Conservation (phyloP, 192 early-diverging fungal species). For the Oehlia diaphana region DNA sequence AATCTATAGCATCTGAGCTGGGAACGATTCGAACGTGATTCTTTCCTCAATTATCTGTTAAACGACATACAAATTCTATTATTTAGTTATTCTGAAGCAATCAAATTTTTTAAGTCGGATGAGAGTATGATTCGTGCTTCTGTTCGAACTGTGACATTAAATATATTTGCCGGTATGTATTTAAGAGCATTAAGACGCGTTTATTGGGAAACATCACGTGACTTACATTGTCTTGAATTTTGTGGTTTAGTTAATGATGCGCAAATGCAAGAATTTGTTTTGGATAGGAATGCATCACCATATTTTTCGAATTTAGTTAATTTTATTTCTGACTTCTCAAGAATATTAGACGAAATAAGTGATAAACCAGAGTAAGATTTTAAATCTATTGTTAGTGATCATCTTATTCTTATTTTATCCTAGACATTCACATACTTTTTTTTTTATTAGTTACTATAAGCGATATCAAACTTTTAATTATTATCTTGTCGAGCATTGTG, state of each 20-base stretch:
- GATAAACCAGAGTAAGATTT: conserved; percentile 34
- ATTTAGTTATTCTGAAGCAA: conserved; percentile 64
- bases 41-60: not conserved
- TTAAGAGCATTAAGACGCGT: not conserved
- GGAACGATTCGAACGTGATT: no score
- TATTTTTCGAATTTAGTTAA: conserved; percentile 49
- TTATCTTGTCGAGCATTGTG: conserved; percentile 62
- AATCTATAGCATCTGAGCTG: no score
- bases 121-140: conserved; percentile 74
- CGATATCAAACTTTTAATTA: conserved; percentile 48
- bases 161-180: conserved; percentile 46
- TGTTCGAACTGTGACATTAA: conserved; percentile 63
- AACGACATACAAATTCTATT: not conserved
- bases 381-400: not conserved
- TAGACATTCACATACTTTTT: not conserved
- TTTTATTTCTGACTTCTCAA: conserved; percentile 44
- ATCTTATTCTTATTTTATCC: not conserved
- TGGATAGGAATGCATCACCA: conserved; percentile 39
- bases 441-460: conserved; percentile 24
- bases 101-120: conserved; percentile 64
- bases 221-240: not conserved
- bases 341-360: conserved; percentile 37
- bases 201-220: not conserved
- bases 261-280: conserved; percentile 43
- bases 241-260: conserved; percentile 33